Evolutionary conservation across 2,329 filamentous ascomycete genomes (phyloP), one percentile per base, ranked within the genome.

Genomic region (Aspergillus sp.): DNA sequence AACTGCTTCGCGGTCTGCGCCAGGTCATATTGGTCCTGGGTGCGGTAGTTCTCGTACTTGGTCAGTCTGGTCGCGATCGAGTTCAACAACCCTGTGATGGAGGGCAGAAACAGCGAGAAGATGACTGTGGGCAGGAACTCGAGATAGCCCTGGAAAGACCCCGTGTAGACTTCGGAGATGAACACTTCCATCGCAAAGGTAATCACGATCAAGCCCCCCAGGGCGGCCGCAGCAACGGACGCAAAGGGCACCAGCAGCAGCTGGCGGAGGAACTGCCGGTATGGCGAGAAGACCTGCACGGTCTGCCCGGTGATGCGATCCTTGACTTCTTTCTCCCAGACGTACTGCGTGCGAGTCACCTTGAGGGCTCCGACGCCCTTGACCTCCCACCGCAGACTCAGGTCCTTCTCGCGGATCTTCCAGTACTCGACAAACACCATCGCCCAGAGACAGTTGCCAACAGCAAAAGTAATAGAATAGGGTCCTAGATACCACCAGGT

Each of bases 121-220:
- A 99, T 85, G 27, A 95, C 82, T 0, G 93, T 97, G 0, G 95
- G 95, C 6, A 96, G 78, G 75, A 96, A 97, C 25, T 89, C 84
- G 65, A 99, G 74, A 59, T 96, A 88, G 19, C 84, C 84, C 77
- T 98, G 96, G 62, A 96, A 86, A 0, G 92, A 91, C 0, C 95
- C 95, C 59, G 87, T 84, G 74, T 99, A 98, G 15, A 98, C 87
- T 74, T 99, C 92, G 0, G 90, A 93, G 64, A 99, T 91, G 77
- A 98, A 97, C 33, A 98, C 91, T 72, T 99, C 95, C 60, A 97
- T 90, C 7, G 88, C 90, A 73, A 98, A 98, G 70, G 91, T 95
- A 14, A 86, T 86, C 12, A 90, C 87, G 63, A 98, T 96, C 65
- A 98, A 80, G 17, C 87, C 86, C 1, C 93, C 93, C 6, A 98